A percentile compares a stretch with the other conserved stretches of the same genome.
Conservation (phyloP, 73 alveolate genomes). For the Symbiodinium natans region DNA sequence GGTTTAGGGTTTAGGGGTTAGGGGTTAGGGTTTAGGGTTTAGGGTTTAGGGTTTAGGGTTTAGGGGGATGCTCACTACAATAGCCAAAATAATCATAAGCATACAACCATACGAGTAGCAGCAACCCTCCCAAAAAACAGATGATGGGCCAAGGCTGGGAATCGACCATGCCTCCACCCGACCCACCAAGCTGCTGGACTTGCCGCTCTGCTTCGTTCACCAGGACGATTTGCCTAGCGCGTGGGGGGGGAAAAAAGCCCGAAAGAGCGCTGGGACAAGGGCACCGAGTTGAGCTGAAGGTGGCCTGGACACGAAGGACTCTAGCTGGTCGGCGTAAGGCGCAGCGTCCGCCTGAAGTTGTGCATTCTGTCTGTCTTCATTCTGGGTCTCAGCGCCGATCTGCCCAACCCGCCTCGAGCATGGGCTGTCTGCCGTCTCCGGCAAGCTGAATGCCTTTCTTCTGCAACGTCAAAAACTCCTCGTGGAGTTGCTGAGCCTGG, state of each 20-base stretch:
- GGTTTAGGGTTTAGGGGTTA: too few species aligned
- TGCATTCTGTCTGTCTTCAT: neutral
- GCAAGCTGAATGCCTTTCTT: slow-evolving; percentile 84
- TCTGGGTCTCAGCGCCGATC: neutral
- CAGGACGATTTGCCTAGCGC: slow-evolving; percentile 49
- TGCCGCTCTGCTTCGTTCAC: slow-evolving; percentile 81
- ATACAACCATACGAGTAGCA: too few species aligned
- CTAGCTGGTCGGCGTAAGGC: slow-evolving; percentile 87
- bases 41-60: too few species aligned
- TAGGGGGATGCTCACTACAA: too few species aligned
- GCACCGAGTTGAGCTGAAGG: neutral
- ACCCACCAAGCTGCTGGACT: slow-evolving; percentile 14
- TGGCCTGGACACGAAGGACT: slow-evolving; percentile 64
- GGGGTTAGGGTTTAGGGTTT: too few species aligned
- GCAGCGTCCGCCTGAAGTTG: slow-evolving; percentile 45
- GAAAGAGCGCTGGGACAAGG: neutral
- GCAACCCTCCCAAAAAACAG: neutral
- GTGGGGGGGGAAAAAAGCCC: neutral
- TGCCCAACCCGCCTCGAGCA: slow-evolving; percentile 52
- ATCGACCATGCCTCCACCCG: neutral
- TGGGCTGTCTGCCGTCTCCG: slow-evolving; percentile 30
- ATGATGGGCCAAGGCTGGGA: neutral
- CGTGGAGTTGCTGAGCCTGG: slow-evolving; percentile 73
- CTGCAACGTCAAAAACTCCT: slow-evolving; percentile 69
- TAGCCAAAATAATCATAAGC: too few species aligned